Evolutionary conservation across 768 basidiomycete genomes (phyloP), one percentile per base, ranked within the genome.

Genomic region (Russula lepida): DNA sequence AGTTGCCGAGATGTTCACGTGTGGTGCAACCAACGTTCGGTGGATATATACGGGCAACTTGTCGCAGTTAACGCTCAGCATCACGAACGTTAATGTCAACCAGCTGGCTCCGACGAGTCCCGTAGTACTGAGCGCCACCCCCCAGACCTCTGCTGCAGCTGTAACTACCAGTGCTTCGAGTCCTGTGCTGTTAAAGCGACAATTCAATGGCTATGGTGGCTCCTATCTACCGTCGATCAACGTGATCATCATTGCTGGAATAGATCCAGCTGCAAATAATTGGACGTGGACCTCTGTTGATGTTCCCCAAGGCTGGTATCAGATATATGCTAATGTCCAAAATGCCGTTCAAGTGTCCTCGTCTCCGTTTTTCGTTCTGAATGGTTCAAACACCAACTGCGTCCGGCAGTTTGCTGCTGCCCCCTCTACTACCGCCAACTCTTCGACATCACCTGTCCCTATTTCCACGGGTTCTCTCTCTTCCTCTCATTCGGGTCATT

Each of bases 231-330:
- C 60, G 0, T 21, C 58, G 9, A 54, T 75, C 15, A 60, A 68
- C 2, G 49, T 69, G 3, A 51, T 52, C 15, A 25, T 84, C 30
- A 72, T 62, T 15, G 59, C 62, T 0, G 67, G 67, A 8, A 48
- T 77, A n/a, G 66, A 72, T 56, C 72, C 79, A 4, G 28, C 52
- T 13, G 27, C 17, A 1, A 7, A 12, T 0, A 58, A 56, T 19
- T 82, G 71, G 69, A 70, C 66, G 4, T 84, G 85, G 84, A 4
- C 68, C 1, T 48, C 70, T 2, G 81, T 85, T 51, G 73, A 74
- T 59, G 69, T 83, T 25, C 68, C 78, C 0, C 70, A 74, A 55
- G 84, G 84, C 4, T 77, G 74, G 75, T 85, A 85, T 65, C 48
- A 64, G 13, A 51, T 78, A 47, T 52, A 64, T 53, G 76, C 71